Percentiles rank a stretch among this genome's conserved stretches.
Evolutionary conservation across 202 grass and related monocot genomes (phyloP).

Genomic region (Panicum virgatum): DNA sequence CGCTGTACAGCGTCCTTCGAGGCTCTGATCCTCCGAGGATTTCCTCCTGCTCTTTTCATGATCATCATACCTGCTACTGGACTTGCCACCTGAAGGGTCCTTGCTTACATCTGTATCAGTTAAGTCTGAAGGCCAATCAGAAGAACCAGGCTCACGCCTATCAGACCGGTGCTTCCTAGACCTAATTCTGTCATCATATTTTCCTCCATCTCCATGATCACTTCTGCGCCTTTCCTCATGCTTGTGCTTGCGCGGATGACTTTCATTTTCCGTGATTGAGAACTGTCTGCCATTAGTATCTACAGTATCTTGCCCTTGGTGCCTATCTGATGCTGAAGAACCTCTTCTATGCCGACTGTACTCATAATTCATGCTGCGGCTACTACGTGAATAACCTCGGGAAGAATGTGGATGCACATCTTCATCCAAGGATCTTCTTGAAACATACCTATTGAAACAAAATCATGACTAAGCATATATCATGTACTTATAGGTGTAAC

Average conservation of each 20-base stretch:
- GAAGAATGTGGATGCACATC: constrained; percentile 17
- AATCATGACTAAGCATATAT: constrained; percentile 32
- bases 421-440: constrained; percentile 38
- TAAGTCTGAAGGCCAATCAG: constrained; percentile 30
- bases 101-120: constrained; percentile 33
- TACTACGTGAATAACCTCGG: constrained; percentile 46
- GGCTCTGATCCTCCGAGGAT: constrained; percentile 22
- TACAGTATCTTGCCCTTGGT: constrained; percentile 15
- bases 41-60: constrained; percentile 19
- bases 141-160: constrained; percentile 36
- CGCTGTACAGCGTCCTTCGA: not conserved
- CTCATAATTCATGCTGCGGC: constrained; percentile 12
- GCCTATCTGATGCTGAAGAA: constrained; percentile 38
- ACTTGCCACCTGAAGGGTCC: constrained; percentile 36
- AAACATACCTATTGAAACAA: constrained; percentile 36
- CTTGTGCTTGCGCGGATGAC: constrained; percentile 25
- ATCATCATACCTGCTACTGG: constrained; percentile 16
- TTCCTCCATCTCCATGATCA: constrained; percentile 28
- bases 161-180: constrained; percentile 45
- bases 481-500: not conserved
- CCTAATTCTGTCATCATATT: constrained; percentile 34
- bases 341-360: constrained; percentile 42
- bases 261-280: constrained; percentile 36
- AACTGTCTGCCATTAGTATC: constrained; percentile 34
- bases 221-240: constrained; percentile 33